Evolutionary conservation across 345 rosid genomes (phyloP).

Genomic region (Fremontodendron californicum): DNA sequence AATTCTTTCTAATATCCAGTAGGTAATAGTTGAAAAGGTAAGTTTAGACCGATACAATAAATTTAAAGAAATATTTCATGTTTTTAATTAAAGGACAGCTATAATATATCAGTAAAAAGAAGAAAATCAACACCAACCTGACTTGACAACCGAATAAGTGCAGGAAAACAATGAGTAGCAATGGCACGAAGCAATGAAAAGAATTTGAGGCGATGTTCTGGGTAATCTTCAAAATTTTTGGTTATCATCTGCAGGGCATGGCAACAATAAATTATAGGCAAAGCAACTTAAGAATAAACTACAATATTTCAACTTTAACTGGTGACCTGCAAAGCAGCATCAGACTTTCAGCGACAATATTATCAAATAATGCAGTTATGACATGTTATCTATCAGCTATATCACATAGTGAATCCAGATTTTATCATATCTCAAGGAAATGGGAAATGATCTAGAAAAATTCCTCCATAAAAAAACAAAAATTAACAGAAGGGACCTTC

Average conservation of each 20-base stretch:
- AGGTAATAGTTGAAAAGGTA: background rate
- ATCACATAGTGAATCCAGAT: background rate
- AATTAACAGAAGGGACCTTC: background rate
- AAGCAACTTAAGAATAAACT: background rate
- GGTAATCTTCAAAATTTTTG: too few relatives aligned
- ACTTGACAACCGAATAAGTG: too few relatives aligned
- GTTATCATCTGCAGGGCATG: conserved; percentile 77
- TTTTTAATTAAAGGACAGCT: too few relatives aligned
- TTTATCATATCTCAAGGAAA: background rate
- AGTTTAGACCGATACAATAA: background rate
- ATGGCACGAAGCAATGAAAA: too few relatives aligned
- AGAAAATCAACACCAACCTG: too few relatives aligned
- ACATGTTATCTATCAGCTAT: background rate
- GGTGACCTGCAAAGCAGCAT: background rate
- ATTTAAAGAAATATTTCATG: background rate
- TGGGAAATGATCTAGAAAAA: background rate
- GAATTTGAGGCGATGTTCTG: too few relatives aligned
- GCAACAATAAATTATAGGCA: background rate
- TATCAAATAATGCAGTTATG: background rate
- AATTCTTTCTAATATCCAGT: background rate
- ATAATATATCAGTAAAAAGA: too few relatives aligned
- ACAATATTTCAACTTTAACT: background rate
- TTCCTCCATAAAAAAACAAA: background rate
- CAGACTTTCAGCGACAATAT: background rate
- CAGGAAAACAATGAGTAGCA: too few relatives aligned